These are phyloP conservation scores for Macrocybe sp. DNA, from an alignment of 1,284 basidiomycete species.

Conservation along the genomic window DNA sequence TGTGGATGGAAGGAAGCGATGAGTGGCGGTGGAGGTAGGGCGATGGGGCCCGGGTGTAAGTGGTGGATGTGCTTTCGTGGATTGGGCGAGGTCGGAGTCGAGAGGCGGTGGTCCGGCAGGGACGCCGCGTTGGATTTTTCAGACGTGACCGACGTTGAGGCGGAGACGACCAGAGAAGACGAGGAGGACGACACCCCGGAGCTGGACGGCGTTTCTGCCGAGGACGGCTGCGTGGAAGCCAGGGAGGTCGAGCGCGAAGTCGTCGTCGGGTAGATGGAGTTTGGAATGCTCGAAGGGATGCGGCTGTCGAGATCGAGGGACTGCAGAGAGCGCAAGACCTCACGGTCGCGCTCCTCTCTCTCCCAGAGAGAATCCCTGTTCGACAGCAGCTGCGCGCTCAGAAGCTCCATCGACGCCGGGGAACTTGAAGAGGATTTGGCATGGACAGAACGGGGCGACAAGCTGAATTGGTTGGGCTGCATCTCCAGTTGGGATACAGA, in stretches of 20 bases:
- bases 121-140: conserved; percentile 5
- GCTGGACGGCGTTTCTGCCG: conserved; percentile 9
- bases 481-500: too few species aligned
- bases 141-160: conserved; percentile 10
- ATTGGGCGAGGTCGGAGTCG: background rate
- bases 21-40: conserved; percentile 56
- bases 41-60: conserved; percentile 66
- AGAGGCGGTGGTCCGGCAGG: conserved; percentile 5
- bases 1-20: conserved; percentile 27
- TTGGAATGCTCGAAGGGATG: conserved; percentile 5
- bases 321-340: conserved; percentile 9
- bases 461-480: too few species aligned
- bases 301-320: conserved; percentile 8
- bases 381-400: conserved; percentile 2
- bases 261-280: background rate
- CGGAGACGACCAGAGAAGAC: conserved; percentile 8
- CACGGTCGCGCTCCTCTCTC: conserved; percentile 8
- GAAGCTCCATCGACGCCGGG: conserved; percentile 7
- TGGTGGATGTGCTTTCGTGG: conserved; percentile 37
- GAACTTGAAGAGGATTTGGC: conserved; percentile 4
- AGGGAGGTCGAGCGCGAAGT: conserved; percentile 10
- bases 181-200: conserved; percentile 13
- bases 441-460: conserved; percentile 2
- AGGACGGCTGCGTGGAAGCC: conserved; percentile 13
- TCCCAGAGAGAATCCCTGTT: background rate